These are phyloP conservation scores for Beauveria pseudobassiana DNA, from an alignment of 2,329 filamentous ascomycete species.

Conservation along the genomic window DNA sequence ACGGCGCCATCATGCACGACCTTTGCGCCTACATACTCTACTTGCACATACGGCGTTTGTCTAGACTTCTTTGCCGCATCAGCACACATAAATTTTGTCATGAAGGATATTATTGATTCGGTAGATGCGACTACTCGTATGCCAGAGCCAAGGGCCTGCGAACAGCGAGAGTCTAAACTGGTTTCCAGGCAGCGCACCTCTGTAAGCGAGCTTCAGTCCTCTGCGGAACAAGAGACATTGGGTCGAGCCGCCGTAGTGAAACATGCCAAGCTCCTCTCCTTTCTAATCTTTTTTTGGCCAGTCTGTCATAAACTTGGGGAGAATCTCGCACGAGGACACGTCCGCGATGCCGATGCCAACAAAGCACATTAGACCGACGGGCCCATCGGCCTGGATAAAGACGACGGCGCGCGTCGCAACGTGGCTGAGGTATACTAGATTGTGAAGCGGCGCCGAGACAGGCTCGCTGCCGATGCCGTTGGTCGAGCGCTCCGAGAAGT, in stretches of 20 bases:
- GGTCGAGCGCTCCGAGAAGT: slow-evolving; percentile 45
- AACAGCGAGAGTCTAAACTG: neutral
- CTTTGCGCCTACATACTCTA: neutral
- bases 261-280: slow-evolving; percentile 65
- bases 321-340: slow-evolving; percentile 56
- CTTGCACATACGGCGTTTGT: neutral
- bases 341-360: slow-evolving; percentile 67
- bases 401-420: slow-evolving; percentile 59
- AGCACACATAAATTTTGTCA: no score
- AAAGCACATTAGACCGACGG: slow-evolving; percentile 59
- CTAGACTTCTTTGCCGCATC: neutral
- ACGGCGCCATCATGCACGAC: neutral
- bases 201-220: slow-evolving; percentile 32
- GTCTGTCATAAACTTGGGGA: slow-evolving; percentile 14
- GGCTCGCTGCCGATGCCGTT: slow-evolving; percentile 11
- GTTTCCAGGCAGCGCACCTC: slow-evolving; percentile 12
- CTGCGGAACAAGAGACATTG: slow-evolving; percentile 57
- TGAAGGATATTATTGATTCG: neutral
- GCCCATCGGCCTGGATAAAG: slow-evolving; percentile 58
- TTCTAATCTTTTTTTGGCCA: slow-evolving; percentile 22
- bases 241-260: slow-evolving; percentile 62
- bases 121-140: neutral
- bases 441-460: slow-evolving; percentile 20
- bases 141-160: neutral
- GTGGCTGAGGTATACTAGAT: slow-evolving; percentile 55